A percentile compares a stretch with the other conserved stretches of the same genome.
phyloP scores from a whole-genome alignment of 768 basidiomycete species.

The Pisolithus marmoratus region DNA sequence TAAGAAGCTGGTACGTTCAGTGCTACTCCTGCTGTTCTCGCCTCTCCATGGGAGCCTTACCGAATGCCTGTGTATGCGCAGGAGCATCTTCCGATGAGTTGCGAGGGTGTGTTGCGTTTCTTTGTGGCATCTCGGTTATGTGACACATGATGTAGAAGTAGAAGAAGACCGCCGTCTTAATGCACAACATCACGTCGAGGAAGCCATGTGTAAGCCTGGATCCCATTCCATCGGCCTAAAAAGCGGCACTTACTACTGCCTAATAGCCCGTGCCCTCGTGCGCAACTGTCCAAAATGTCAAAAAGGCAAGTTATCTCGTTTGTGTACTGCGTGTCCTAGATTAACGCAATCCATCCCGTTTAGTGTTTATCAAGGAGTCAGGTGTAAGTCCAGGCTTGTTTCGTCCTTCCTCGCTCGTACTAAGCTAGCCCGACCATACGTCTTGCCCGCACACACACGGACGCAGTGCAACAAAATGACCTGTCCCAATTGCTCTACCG shows the following conservation, averaged over 20 bases:
- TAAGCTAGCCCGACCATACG: background rate
- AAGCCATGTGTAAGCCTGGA: constrained; percentile 76
- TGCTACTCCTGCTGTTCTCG: background rate
- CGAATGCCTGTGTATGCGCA: constrained; percentile 14
- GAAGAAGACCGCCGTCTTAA: constrained; percentile 70
- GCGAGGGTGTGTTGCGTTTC: constrained; percentile 47
- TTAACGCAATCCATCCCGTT: background rate
- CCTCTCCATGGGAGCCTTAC: background rate
- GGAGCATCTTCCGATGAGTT: constrained; percentile 81
- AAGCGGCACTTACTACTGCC: constrained; percentile 4
- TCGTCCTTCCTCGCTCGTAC: background rate
- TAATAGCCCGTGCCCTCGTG: constrained; percentile 70
- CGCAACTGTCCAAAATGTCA: constrained; percentile 83
- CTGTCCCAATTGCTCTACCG: constrained; percentile 62
- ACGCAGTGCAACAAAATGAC: constrained; percentile 88
- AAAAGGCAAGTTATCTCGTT: constrained; percentile 46
- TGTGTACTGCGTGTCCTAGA: background rate
- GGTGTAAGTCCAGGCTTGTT: constrained; percentile 46
- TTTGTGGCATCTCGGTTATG: background rate
- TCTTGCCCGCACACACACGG: background rate
- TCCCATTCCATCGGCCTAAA: background rate
- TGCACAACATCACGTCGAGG: constrained; percentile 75
- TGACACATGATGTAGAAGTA: constrained; percentile 43
- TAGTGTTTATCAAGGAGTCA: constrained; percentile 74
- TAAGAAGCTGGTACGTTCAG: constrained; percentile 56